Conservation (phyloP, 2,329 filamentous ascomycete species). For the Coniosporium tulheliwenetii region DNA sequence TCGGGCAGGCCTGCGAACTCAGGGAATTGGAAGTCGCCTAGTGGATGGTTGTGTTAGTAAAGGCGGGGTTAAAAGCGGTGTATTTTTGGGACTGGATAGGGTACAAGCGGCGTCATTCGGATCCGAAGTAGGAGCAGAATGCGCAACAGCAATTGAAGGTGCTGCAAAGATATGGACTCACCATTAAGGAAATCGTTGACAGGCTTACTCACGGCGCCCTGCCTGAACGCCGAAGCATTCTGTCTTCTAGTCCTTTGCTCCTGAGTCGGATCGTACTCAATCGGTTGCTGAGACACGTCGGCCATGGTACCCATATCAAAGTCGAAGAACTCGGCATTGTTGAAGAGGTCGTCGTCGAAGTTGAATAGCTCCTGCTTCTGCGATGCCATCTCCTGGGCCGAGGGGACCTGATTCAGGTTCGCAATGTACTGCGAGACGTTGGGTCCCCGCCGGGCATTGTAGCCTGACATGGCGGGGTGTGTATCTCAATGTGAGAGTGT, state of each 20-base stretch:
- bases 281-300: constrained; percentile 6
- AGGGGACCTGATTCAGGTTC: constrained; percentile 59
- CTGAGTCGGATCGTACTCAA: constrained; percentile 14
- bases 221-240: constrained; percentile 5
- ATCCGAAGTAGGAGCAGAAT: no score
- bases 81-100: no score
- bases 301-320: constrained; percentile 38
- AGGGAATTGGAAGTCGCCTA: constrained; percentile 28
- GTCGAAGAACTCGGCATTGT: constrained; percentile 45
- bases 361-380: constrained; percentile 33
- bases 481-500: no score
- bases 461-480: constrained; percentile 46
- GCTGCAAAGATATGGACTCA: no score
- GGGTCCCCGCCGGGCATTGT: constrained; percentile 60
- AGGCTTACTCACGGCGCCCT: constrained; percentile 2
- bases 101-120: no score
- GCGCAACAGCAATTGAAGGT: no score
- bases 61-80: no score
- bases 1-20: constrained; percentile 26
- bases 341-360: constrained; percentile 37
- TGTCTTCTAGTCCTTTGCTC: constrained; percentile 8
- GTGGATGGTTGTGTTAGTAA: constrained; percentile 18
- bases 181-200: no score
- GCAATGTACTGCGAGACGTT: constrained; percentile 86
- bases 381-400: constrained; percentile 46